Evolutionary conservation across 108 stramenopile species (phyloP), one percentile per base, ranked within the genome.

Genomic region (Skeletonema costatum): DNA sequence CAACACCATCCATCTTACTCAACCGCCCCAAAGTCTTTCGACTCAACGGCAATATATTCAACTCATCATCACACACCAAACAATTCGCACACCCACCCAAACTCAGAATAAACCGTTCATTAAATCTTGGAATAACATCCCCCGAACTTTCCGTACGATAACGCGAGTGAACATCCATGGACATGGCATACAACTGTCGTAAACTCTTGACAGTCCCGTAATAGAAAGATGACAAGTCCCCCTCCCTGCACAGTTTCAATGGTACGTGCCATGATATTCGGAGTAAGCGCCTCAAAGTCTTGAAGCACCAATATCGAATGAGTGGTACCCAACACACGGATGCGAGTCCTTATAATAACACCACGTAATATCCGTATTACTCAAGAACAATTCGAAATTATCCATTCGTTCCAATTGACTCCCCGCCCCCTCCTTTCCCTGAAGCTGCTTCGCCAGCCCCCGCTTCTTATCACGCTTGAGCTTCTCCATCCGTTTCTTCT

Each of bases 271-370:
- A 99, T 90, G 32, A 99, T 85, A 82, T 99, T 99, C 13, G 99
- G 99, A 21, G 99, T 99, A 33, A 99, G 66, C 8, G 98, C 98
- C 86, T 99, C 97, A 76, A 99, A 99, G 77, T 99, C 99, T 78
- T 99, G 99, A 51, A 99, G 73, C 5, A 99, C 98, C 64, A 97
- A 74, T 74, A 98, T 87, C 9, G 97, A 98, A 38, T 97, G 97
- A 2, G 98, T 99, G 41, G 94, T 88, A 38, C 99, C 99, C 50
- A 99, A 79, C 2, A 98, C 93, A 38, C 97, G 93, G 93, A 77
- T 96, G 96, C 9, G 97, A 90, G 64, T 99, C 99, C 70, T 93
- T 96, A 88, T 99, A 99, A 76, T 99, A 99, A 76, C 97, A 97
- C 98, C 98, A 99, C 31, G 93, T 93, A 66, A 99, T 98, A 60